Evolutionary conservation across 129 eudicot species (phyloP).

Genomic region (Oenanthe sinensis): DNA sequence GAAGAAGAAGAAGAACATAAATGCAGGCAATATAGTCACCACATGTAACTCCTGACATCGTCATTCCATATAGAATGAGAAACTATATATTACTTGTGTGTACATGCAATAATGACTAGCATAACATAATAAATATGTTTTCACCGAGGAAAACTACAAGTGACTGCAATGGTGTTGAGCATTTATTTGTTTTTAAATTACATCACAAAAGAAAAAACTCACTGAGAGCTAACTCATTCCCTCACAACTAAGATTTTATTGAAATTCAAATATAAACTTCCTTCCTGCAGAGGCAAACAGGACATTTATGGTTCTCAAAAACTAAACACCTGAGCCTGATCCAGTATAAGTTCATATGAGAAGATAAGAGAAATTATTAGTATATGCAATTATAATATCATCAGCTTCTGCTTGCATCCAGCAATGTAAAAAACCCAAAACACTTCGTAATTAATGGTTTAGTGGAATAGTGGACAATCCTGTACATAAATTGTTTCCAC

Average conservation of each 20-base stretch:
- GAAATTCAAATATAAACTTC: neutral
- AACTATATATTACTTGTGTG: neutral
- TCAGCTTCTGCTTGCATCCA: neutral
- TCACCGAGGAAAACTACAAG: neutral
- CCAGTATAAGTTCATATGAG: neutral
- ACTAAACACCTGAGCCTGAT: neutral
- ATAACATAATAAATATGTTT: neutral
- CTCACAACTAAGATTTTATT: neutral
- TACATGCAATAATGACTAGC: neutral
- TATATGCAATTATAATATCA: neutral
- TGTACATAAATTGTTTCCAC: neutral
- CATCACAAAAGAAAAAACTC: neutral
- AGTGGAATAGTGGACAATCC: neutral
- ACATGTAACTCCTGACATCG: neutral
- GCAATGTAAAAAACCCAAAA: neutral
- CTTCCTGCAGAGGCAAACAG: neutral
- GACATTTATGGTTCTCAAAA: neutral
- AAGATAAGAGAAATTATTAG: neutral
- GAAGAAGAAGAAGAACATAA: neutral
- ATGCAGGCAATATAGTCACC: neutral
- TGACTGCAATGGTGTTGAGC: neutral
- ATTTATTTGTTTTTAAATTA: neutral
- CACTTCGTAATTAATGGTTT: neutral
- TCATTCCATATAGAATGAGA: neutral
- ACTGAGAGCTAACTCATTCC: neutral